These are phyloP conservation scores for Heritiera littoralis DNA, from an alignment of 345 rosid species.

Conservation along the genomic window DNA sequence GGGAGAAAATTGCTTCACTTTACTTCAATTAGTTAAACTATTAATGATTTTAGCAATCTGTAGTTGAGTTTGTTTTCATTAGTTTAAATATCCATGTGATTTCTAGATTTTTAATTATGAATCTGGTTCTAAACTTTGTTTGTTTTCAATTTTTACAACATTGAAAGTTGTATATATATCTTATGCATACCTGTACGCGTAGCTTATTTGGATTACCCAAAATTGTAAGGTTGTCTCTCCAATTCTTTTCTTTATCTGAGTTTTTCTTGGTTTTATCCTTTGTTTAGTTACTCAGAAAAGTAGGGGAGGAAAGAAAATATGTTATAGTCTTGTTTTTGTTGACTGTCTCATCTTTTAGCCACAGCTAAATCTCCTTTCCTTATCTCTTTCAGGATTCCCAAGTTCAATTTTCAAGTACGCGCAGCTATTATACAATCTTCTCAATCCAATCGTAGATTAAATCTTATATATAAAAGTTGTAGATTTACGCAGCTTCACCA, in stretches of 20 bases:
- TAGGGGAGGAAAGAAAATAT: no score
- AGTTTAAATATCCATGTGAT: neutral
- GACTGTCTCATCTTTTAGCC: no score
- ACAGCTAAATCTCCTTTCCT: no score
- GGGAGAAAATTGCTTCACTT: neutral
- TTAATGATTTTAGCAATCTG: neutral
- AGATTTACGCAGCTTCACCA: no score
- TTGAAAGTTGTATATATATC: constrained; percentile 64
- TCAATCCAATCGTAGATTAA: no score
- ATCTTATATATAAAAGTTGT: no score
- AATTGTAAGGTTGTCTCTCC: constrained; percentile 59
- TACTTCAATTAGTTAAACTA: neutral
- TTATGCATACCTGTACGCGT: constrained; percentile 75
- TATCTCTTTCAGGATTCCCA: no score
- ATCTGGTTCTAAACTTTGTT: neutral
- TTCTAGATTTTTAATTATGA: neutral
- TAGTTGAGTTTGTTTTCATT: neutral
- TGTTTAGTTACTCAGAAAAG: neutral
- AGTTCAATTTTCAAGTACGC: no score
- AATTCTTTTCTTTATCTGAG: neutral
- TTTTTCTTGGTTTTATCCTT: neutral
- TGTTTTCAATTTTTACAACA: constrained; percentile 1
- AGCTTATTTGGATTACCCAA: constrained; percentile 81
- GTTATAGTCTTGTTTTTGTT: no score
- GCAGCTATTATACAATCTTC: no score